These are phyloP conservation scores for Tolypocladium pustulatum DNA, from an alignment of 2,329 filamentous ascomycete genomes.

Conservation along the genomic window DNA sequence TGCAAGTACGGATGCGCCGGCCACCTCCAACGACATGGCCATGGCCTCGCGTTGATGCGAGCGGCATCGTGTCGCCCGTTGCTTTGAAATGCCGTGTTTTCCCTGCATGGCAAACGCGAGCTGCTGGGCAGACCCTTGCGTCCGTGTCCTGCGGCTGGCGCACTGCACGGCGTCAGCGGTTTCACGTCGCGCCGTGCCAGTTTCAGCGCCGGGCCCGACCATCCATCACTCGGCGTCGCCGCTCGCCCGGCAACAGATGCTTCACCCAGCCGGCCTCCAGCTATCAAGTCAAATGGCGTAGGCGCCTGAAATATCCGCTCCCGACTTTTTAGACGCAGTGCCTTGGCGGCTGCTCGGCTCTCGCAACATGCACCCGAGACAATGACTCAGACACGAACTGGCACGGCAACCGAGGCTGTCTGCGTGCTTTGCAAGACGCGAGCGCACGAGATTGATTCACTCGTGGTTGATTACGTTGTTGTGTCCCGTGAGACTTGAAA, in stretches of 20 bases:
- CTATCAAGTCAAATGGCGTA: no score
- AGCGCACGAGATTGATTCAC: not conserved
- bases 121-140: not conserved
- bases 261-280: no score
- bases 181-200: not conserved
- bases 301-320: no score
- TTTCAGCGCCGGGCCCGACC: not conserved
- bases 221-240: not conserved
- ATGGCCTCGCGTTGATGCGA: no score
- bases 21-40: no score
- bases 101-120: not conserved
- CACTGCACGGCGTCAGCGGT: not conserved
- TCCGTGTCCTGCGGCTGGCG: not conserved
- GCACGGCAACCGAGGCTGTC: not conserved
- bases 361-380: not conserved
- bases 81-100: no score
- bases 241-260: no score
- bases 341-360: not conserved
- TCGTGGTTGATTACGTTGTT: no score
- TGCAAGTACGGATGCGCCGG: no score
- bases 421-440: not conserved
- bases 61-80: no score
- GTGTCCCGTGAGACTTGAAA: not conserved
- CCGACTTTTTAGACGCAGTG: no score
- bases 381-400: not conserved